Base-by-base conservation (phyloP, 257 asterid genomes). In the Galeopsis tetrahit region DNA sequence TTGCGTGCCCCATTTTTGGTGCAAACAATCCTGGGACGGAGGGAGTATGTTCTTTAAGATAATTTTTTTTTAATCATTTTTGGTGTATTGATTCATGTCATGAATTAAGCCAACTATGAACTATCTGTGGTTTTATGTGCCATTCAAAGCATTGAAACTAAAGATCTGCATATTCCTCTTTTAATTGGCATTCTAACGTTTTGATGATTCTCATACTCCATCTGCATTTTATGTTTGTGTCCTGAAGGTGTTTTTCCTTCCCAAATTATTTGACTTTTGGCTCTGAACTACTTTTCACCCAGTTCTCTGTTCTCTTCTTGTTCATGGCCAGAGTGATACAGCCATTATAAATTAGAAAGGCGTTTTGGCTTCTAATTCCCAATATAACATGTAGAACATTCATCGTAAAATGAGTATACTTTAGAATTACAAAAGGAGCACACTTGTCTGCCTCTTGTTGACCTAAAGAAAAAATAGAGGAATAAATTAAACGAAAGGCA, bases 231-330 rank as follows among this genome's bases (percentile, higher is more conserved):
- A 61, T 62, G 55, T 65, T 57, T 49, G 15, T 76, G 21, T 21
- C 13, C 17, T 35, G 9, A 49, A 75, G 56, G 15, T 34, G 28
- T 53, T 39, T 56, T 33, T 15, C 58, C 52, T 34, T 69, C 68
- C 42, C 17, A 49, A 13, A 46, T 46, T 49, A 10, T 7, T 14
- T 10, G 17, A 5, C 3, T 39, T 51, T 53, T 31, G 56, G 42
- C 39, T 42, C 36, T 53, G 28, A 42, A 31, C 56, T 55, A 42
- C 48, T 38, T 53, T 65, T 10, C 31, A 59, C 11, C 58, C 34
- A n/a, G 64, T 28, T 71, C 40, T 53, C 59, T 62, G 5, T 64
- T 77, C 10, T 6, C 65, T 35, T 42, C 62, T 67, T 66, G 42
- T 51, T 35, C 49, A 46, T 48, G 36, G 36, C 39, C 28, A 38